A percentile compares a stretch with the other conserved stretches of the same genome.
phyloP scores from a whole-genome alignment of 2,329 filamentous ascomycete species.

The Zasmidium angulare region DNA sequence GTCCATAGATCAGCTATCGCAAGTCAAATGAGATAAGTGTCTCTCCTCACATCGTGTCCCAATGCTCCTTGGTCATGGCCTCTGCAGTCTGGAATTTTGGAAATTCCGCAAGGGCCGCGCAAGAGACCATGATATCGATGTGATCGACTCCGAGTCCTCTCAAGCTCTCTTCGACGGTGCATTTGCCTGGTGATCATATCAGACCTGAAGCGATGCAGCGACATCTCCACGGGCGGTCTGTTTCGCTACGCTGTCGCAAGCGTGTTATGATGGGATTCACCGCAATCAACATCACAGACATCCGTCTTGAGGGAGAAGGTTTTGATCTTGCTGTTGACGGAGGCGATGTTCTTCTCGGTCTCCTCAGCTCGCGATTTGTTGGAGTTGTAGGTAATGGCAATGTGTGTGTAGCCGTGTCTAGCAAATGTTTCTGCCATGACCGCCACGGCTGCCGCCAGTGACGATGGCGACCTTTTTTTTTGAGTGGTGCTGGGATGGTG shows the following conservation, averaged over 20 bases:
- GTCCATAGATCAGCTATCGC: no score
- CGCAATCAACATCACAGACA: slow-evolving; percentile 5
- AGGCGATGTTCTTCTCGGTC: slow-evolving; percentile 4
- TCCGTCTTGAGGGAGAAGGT: slow-evolving; percentile 10
- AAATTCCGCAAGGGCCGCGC: slow-evolving; percentile 6
- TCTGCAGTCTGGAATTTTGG: slow-evolving; percentile 1
- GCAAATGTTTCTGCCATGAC: neutral
- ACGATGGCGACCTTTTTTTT: neutral
- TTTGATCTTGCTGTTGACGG: slow-evolving; percentile 10
- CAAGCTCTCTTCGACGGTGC: slow-evolving; percentile 9
- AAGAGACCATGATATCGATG: slow-evolving; percentile 16
- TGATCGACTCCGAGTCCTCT: slow-evolving; percentile 13
- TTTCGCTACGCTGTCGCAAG: no score
- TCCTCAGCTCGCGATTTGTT: slow-evolving; percentile 10
- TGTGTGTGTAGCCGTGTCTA: neutral
- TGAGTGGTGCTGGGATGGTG: neutral
- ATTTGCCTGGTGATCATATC: no score
- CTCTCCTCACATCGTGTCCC: neutral
- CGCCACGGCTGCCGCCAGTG: neutral
- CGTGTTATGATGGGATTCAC: no score
- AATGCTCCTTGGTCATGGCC: slow-evolving; percentile 6
- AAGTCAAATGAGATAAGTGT: no score
- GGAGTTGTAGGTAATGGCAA: slow-evolving; percentile 14
- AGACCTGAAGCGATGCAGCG: no score
- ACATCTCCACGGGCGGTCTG: no score